Evolutionary conservation across 2,329 filamentous ascomycete genomes (phyloP).

Genomic region (Neonectria hederae): DNA sequence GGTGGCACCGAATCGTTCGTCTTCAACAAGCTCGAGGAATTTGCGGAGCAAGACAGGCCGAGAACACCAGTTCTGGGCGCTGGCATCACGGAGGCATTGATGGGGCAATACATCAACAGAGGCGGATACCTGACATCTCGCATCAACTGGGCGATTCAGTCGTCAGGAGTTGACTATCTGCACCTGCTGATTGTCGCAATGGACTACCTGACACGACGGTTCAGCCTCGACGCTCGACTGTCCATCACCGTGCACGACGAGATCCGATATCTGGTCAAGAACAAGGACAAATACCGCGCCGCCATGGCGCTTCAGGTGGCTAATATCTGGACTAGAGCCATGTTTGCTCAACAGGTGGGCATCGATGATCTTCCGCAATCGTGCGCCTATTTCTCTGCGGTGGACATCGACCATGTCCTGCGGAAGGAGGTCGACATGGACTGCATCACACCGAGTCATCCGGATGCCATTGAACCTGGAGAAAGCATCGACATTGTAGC

Average conservation of each 20-base stretch:
- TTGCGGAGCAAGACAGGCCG: constrained; percentile 92
- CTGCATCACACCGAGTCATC: constrained; percentile 90
- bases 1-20: constrained; percentile 97
- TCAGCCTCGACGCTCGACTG: constrained; percentile 84
- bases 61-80: constrained; percentile 92
- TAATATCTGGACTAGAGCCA: constrained; percentile 95
- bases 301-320: constrained; percentile 94
- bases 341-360: constrained; percentile 97
- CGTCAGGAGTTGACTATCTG: constrained; percentile 95
- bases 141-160: constrained; percentile 99
- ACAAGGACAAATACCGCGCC: constrained; percentile 85
- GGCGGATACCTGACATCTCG: constrained; percentile 94
- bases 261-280: constrained; percentile 89
- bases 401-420: constrained; percentile 95
- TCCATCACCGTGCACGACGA: constrained; percentile 97
- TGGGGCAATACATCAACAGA: constrained; percentile 86
- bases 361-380: constrained; percentile 94
- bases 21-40: constrained; percentile 98
- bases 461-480: constrained; percentile 79
- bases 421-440: constrained; percentile 99
- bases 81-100: constrained; percentile 94
- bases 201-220: constrained; percentile 90
- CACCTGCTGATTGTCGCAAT: constrained; percentile 93
- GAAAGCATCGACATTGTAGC: constrained; percentile 85
- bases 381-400: constrained; percentile 94